phyloP scores from a whole-genome alignment of 176 grass and related monocot genomes.

The Neostapfia colusana region DNA sequence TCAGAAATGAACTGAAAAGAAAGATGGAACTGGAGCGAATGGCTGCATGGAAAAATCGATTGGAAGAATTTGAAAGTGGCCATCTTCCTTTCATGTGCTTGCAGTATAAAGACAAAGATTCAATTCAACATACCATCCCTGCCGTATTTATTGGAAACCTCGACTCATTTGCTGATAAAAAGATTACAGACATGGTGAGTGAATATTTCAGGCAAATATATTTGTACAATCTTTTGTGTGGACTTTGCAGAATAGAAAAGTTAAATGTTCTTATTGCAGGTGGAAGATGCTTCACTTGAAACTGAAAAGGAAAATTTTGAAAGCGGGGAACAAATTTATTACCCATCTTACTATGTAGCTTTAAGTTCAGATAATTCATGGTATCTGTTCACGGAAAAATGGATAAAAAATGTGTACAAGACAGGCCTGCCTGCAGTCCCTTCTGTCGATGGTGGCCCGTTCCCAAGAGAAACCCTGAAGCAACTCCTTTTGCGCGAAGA shows the following conservation, averaged over 20 bases:
- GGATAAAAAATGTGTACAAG: conserved; percentile 82
- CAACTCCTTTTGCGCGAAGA: conserved; percentile 74
- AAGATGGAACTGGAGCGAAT: conserved; percentile 93
- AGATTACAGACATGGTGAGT: conserved; percentile 63
- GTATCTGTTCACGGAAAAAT: conserved; percentile 98
- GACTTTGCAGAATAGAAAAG: conserved; percentile 17
- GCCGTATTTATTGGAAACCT: conserved; percentile 87
- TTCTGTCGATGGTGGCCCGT: conserved; percentile 63
- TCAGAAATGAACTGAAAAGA: conserved; percentile 71
- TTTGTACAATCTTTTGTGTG: neutral
- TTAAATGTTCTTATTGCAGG: conserved; percentile 44
- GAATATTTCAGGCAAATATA: neutral
- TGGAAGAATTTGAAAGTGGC: conserved; percentile 80
- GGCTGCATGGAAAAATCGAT: conserved; percentile 71
- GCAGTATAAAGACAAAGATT: conserved; percentile 97
- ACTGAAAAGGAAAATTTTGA: conserved; percentile 45
- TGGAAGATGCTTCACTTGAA: conserved; percentile 47
- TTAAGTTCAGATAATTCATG: conserved; percentile 99
- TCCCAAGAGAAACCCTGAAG: conserved; percentile 77
- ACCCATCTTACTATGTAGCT: conserved; percentile 74
- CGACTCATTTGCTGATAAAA: conserved; percentile 59
- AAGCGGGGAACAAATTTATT: conserved; percentile 38
- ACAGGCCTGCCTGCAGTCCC: conserved; percentile 67
- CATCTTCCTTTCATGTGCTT: conserved; percentile 95
- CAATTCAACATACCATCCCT: conserved; percentile 78